Evolutionary conservation across 345 rosid genomes (phyloP), one percentile per base, ranked within the genome.

Genomic region (Gossypium bickii): DNA sequence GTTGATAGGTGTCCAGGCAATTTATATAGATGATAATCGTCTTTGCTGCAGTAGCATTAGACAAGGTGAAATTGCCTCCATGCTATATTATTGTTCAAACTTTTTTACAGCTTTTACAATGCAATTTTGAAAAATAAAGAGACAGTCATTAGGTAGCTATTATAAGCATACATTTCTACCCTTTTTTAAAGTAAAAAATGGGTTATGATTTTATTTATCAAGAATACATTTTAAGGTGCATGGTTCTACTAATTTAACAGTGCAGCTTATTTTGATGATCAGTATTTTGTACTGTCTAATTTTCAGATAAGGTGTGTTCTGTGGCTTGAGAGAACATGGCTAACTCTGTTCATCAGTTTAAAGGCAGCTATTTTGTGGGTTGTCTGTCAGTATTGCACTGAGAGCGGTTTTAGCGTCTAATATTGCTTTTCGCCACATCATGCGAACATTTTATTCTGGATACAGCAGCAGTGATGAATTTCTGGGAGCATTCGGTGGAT

Each of bases 1-100:
- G 99, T 89, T 95, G 97, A 91, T 95, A 85, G 98, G 98, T 78
- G 71, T 95, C 58, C 89, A 86, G 60, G 92, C 97, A 71, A 88
- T 97, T 56, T 91, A 90, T 72, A 93, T 89, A 81, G 99, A 95
- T 52, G 99, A 95, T 79, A 90, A 86, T 76, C 91, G 89, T 57
- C 85, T 95, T 67, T 95, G 99, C 83, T 93, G 99, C 82, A 72
- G 92, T 78, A 89, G 97, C 83, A 84, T 85, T 51, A 88, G 86
- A 80, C 98, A 91, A 90, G 99, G 99, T 95, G 78, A 82, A 76
- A 59, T 56, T 71, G 41, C 58, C 71, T 38, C 27, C 22, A 10
- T 25, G 38, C 59, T 34, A 2, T 43, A 15, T 9, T 22, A 27
- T 2, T 44, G 24, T 51, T n/a, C 56, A 43, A 67, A 74, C 51